Percentiles rank a stretch among this genome's conserved stretches.
Evolutionary conservation across 2,329 filamentous ascomycete species (phyloP).

Genomic region (Allantophomopsis lycopodina): DNA sequence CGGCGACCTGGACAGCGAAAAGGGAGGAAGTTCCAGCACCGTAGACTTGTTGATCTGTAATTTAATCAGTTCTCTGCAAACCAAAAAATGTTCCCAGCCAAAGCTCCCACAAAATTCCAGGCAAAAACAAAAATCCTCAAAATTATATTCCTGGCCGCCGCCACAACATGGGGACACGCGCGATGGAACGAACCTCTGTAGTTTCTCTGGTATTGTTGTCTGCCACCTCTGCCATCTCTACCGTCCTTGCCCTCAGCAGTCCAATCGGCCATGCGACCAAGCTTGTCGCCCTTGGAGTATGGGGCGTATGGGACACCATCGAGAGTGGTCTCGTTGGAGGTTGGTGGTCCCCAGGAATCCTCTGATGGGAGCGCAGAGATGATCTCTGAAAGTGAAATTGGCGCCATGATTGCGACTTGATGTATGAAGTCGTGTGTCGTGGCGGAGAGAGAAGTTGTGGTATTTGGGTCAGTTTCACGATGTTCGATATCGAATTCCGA

Average conservation of each 20-base stretch:
- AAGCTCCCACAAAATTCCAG: not conserved
- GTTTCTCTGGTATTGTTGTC: conserved; percentile 84
- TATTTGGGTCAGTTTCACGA: too few relatives aligned
- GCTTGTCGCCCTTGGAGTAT: conserved; percentile 96
- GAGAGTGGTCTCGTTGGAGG: conserved; percentile 74
- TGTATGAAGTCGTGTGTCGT: conserved; percentile 4
- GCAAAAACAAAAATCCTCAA: too few relatives aligned
- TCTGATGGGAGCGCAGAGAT: conserved; percentile 60
- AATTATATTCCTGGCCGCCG: not conserved
- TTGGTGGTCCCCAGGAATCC: conserved; percentile 77
- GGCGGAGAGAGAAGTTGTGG: not conserved
- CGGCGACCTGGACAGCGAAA: conserved; percentile 82
- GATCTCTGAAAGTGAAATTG: conserved; percentile 46
- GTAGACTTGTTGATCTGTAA: conserved; percentile 85
- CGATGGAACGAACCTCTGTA: conserved; percentile 58
- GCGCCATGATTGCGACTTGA: conserved; percentile 27
- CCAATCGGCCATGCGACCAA: conserved; percentile 99
- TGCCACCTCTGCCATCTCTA: conserved; percentile 56
- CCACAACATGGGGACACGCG: conserved; percentile 1
- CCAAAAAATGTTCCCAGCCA: not conserved
- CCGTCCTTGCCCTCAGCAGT: conserved; percentile 78
- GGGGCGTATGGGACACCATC: conserved; percentile 94
- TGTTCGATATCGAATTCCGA: too few relatives aligned
- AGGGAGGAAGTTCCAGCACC: conserved; percentile 75
- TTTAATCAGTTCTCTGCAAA: conserved; percentile 3